Evolutionary conservation across 2,329 filamentous ascomycete species (phyloP).

Genomic region (Clonostachys rosea): DNA sequence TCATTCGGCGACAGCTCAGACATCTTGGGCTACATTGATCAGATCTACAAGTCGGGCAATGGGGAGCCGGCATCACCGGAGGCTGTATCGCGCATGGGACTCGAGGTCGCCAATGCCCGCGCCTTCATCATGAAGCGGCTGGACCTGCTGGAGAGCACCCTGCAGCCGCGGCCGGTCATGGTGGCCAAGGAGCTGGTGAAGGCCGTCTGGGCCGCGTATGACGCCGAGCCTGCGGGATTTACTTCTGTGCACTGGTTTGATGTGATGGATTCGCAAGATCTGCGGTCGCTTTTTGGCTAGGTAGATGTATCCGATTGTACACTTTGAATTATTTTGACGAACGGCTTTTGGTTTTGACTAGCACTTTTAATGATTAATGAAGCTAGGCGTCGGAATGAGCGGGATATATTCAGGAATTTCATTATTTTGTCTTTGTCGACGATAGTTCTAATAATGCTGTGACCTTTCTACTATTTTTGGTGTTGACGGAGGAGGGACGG

Average conservation of each 20-base stretch:
- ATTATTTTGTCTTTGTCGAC: not conserved
- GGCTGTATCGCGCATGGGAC: conserved; percentile 8
- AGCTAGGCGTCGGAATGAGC: not conserved
- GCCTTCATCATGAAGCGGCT: conserved; percentile 30
- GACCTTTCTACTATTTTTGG: not conserved
- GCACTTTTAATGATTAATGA: not conserved
- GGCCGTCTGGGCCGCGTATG: conserved; percentile 34
- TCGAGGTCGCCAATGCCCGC: conserved; percentile 30
- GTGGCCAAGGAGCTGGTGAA: conserved; percentile 33
- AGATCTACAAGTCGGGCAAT: conserved; percentile 1
- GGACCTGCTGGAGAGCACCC: conserved; percentile 26
- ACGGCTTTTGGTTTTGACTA: not conserved
- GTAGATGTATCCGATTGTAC: conserved; percentile 4
- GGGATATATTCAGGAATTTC: not conserved
- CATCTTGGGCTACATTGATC: conserved; percentile 6
- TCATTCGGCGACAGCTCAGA: not conserved
- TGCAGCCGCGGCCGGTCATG: conserved; percentile 33
- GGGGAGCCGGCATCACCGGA: conserved; percentile 7
- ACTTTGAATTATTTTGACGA: not conserved
- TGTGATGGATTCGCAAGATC: conserved; percentile 28
- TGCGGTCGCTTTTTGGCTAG: conserved; percentile 25
- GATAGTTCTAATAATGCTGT: not conserved
- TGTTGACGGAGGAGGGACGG: not conserved
- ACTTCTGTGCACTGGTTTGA: conserved; percentile 34
- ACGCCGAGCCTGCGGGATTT: conserved; percentile 22